Base-by-base conservation (phyloP, 805 yeast species). In the Yamadazyma sp. region DNA sequence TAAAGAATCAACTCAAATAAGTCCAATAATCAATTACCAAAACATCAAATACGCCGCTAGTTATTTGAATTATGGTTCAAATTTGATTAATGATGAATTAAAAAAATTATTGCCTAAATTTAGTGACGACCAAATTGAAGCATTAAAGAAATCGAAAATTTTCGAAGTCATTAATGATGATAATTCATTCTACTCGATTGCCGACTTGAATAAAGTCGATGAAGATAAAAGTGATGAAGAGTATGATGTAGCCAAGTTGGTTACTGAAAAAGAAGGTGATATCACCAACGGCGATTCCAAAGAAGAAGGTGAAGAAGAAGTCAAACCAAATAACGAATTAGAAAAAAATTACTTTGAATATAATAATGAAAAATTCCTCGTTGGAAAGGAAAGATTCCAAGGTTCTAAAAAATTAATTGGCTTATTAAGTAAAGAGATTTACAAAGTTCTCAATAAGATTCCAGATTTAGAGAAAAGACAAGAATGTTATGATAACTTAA, bases 371-470 rank as follows among this genome's bases (percentile, higher is more conserved):
- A 62, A 63, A 36, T 54, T 84, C n/a, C 65, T 65, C 6, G 78
- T 91, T n/a, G 98, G 98, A 2, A 84, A 80, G 41, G 95, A 88
- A 62, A 71, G 98, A 49, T 91, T 91, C 59, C 81, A 76, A 54
- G 98, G 97, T 1, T 66, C 83, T 23, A 78, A 73, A 30, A 68
- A 61, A 15, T 69, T 91, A 35, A 70, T 91, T 22, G 65, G 60
- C 4, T 52, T 54, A 15, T 69, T 91, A 14, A 71, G 83, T 4
- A 62, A 60, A 13, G 71, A 73, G 2, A 70, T 86, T 2, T 77
- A 76, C 31, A 58, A 62, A 19, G 65, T 78, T 0, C 58, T 86
- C 34, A 49, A 57, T n/a, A 67, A 68, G 36, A 69, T 91, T 12
- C 80, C 77, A 22, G 91, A 85, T 48, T 61, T 82, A 13, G 74